Evolutionary conservation across 352 stramenopile species (phyloP), one percentile per base, ranked within the genome.

Genomic region (Aphanomyces invadans): DNA sequence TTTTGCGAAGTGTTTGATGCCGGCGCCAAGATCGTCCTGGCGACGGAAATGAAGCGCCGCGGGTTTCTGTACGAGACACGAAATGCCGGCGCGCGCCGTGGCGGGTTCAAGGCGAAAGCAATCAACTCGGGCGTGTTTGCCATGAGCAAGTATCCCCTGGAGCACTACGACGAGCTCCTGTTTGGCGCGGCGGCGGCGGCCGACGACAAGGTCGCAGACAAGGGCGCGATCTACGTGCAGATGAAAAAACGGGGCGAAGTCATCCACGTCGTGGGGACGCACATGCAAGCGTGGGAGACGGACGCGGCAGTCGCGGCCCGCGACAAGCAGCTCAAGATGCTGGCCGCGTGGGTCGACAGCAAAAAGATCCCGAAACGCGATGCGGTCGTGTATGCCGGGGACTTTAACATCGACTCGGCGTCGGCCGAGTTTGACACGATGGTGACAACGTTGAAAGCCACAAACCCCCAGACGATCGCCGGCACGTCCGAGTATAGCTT

Each of bases 51-150:
- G 81, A 88, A 88, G 53, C 73, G 72, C 12, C 73, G 83, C 10
- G 81, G 81, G 0, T 88, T 83, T 39, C 64, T 88, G 10, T 90
- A 79, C 66, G 79, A 88, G 69, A 90, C 81, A n/a, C 85, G 81
- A 21, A 73, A 79, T 25, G 74, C 87, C 25, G 78, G 79, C 11
- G n/a, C n/a, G n/a, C n/a, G n/a, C n/a, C n/a, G n/a, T n/a, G n/a
- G n/a, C n/a, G n/a, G n/a, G n/a, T 73, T 70, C 5, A 68, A 76
- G 53, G 71, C 71, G 26, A 87, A 87, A 53, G 78, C 71, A 1
- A 77, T 88, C 60, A 75, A 87, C 38, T 77, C 77, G 11, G 81
- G 81, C 36, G 80, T 77, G 52, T 87, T 90, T 61, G 79, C 74
- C 36, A 88, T 90, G 79, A 88, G 81, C 63, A 76, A 72, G 57